Percentiles rank a stretch among this genome's conserved stretches.
Evolutionary conservation across 768 basidiomycete species (phyloP).

Genomic region (Termitomyces sp.): DNA sequence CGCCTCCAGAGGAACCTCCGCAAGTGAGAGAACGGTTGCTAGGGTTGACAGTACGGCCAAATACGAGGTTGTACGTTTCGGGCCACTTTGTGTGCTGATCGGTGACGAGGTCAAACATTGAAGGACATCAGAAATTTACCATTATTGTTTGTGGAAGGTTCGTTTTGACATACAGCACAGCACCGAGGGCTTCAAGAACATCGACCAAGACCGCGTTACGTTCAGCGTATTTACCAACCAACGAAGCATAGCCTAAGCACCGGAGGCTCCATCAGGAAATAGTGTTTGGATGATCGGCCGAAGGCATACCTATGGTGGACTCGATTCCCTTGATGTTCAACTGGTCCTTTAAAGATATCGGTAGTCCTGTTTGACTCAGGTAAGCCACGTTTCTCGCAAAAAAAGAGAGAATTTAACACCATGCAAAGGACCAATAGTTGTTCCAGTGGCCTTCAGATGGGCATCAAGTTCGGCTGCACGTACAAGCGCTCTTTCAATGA

Average conservation of each 20-base stretch:
- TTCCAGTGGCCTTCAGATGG: constrained; percentile 55
- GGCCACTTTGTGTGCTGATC: constrained; percentile 47
- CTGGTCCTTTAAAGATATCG: constrained; percentile 75
- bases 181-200: constrained; percentile 63
- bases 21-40: constrained; percentile 64
- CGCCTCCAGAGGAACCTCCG: constrained; percentile 86
- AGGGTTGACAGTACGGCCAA: constrained; percentile 77
- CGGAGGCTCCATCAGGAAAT: background rate
- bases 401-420: constrained; percentile 31
- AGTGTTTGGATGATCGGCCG: background rate
- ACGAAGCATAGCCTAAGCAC: constrained; percentile 62
- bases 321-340: constrained; percentile 65
- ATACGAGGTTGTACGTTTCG: constrained; percentile 77
- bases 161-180: constrained; percentile 67
- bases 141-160: constrained; percentile 78
- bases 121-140: constrained; percentile 31
- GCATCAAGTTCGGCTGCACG: constrained; percentile 68
- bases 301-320: constrained; percentile 53
- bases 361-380: constrained; percentile 35
- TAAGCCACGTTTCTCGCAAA: background rate
- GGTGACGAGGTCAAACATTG: background rate
- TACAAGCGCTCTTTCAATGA: constrained; percentile 63
- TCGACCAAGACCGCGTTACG: constrained; percentile 62
- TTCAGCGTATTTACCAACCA: constrained; percentile 58
- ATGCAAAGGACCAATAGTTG: constrained; percentile 66